These are phyloP conservation scores for Candida khao-thaluensis DNA, from an alignment of 805 yeast species.

Conservation along the genomic window DNA sequence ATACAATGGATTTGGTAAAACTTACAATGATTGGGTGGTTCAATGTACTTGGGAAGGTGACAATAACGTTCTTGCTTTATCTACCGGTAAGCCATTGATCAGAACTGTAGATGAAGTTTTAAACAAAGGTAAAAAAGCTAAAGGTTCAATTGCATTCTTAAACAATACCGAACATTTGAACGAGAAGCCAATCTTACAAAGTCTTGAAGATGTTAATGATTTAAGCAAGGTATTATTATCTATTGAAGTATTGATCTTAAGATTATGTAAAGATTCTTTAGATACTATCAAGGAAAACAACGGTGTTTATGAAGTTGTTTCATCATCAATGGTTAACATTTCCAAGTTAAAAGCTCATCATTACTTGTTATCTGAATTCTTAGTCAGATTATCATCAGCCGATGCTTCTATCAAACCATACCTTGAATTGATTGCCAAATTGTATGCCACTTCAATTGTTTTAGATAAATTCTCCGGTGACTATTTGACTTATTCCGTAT, in stretches of 20 bases:
- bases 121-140: slow-evolving; percentile 29
- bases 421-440: slow-evolving; percentile 32
- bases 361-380: slow-evolving; percentile 35
- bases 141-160: slow-evolving; percentile 36
- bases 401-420: slow-evolving; percentile 25
- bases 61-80: slow-evolving; percentile 43
- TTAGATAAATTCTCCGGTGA: slow-evolving; percentile 37
- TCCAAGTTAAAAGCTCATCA: slow-evolving; percentile 46
- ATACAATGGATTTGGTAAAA: slow-evolving; percentile 46
- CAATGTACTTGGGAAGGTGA: slow-evolving; percentile 53
- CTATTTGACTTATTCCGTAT: slow-evolving; percentile 36
- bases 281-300: slow-evolving; percentile 25
- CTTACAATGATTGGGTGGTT: slow-evolving; percentile 46
- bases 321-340: slow-evolving; percentile 37
- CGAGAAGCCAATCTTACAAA: slow-evolving; percentile 31
- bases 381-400: slow-evolving; percentile 22
- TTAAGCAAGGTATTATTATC: slow-evolving; percentile 34
- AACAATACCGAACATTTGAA: slow-evolving; percentile 23
- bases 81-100: slow-evolving; percentile 41
- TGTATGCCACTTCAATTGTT: slow-evolving; percentile 32
- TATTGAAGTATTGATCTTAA: slow-evolving; percentile 40
- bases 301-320: slow-evolving; percentile 35
- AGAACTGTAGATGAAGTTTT: slow-evolving; percentile 30
- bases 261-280: slow-evolving; percentile 31
- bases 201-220: slow-evolving; percentile 26